A percentile compares a stretch with the other conserved stretches of the same genome.
These are phyloP conservation scores for Phytophthora meadii DNA, from an alignment of 352 stramenopile species.

Conservation along the genomic window DNA sequence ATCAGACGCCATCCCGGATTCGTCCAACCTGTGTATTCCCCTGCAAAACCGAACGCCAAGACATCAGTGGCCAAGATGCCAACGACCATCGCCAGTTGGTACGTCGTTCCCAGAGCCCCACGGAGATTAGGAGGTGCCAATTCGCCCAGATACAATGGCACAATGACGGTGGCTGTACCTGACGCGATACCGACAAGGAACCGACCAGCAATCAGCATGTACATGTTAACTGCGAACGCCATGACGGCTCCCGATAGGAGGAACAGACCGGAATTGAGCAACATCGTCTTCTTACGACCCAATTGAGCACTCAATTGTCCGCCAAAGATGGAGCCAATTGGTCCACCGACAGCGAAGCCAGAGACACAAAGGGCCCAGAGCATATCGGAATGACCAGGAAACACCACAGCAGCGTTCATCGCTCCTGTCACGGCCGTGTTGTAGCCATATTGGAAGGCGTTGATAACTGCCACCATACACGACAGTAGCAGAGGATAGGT, in stretches of 20 bases:
- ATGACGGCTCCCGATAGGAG: constrained; percentile 57
- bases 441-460: constrained; percentile 76
- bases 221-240: constrained; percentile 68
- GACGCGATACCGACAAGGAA: constrained; percentile 76
- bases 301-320: constrained; percentile 55
- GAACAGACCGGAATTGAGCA: constrained; percentile 64
- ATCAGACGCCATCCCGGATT: constrained; percentile 70
- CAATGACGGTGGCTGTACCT: constrained; percentile 70
- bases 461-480: constrained; percentile 68
- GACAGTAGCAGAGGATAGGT: constrained; percentile 66
- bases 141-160: constrained; percentile 76
- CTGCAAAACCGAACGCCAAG: constrained; percentile 69
- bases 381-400: constrained; percentile 64
- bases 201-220: constrained; percentile 68
- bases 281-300: constrained; percentile 64
- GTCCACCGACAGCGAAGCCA: constrained; percentile 65
- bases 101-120: constrained; percentile 66
- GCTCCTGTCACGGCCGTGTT: constrained; percentile 75
- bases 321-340: constrained; percentile 59
- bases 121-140: constrained; percentile 71
- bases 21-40: constrained; percentile 48
- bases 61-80: constrained; percentile 56
- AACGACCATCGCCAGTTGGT: constrained; percentile 72
- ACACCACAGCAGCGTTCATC: constrained; percentile 57
- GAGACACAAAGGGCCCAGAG: constrained; percentile 72